These are phyloP conservation scores for Bassia scoparia DNA, from an alignment of 148 eudicot species.

Conservation along the genomic window DNA sequence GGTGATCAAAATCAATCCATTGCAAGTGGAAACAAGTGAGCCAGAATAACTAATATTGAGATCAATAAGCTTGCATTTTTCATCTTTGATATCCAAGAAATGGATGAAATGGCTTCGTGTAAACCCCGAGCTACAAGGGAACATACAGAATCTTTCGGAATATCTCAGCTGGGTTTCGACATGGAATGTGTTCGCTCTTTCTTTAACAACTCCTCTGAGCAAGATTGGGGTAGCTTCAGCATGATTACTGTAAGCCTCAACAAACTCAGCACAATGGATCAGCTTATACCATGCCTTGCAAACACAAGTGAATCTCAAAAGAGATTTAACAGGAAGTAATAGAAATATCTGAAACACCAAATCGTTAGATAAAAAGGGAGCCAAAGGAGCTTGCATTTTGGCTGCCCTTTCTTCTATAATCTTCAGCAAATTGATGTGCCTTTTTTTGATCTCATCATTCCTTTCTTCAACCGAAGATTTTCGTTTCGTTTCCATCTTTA, in stretches of 20 bases:
- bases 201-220: not conserved
- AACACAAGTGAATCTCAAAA: conserved; percentile 32
- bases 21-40: conserved; percentile 29
- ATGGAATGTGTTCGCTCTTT: conserved; percentile 20
- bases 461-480: conserved; percentile 24
- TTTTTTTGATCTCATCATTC: conserved; percentile 26
- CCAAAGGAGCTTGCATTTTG: conserved; percentile 17
- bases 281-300: conserved; percentile 41
- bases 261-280: conserved; percentile 35
- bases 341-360: conserved; percentile 36
- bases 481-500: conserved; percentile 20
- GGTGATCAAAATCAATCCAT: conserved; percentile 34
- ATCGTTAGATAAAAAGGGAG: conserved; percentile 31
- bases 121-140: conserved; percentile 17
- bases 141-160: conserved; percentile 21
- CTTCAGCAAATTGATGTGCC: conserved; percentile 20
- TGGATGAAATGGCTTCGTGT: conserved; percentile 16
- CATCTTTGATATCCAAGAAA: conserved; percentile 30
- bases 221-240: conserved; percentile 28
- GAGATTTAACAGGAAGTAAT: conserved; percentile 34
- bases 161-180: conserved; percentile 31
- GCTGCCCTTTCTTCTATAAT: conserved; percentile 23
- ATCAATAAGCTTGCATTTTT: conserved; percentile 27
- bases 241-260: conserved; percentile 33
- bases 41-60: conserved; percentile 31